Conservation (phyloP, 2,329 filamentous ascomycete genomes). For the Fusarium pseudoanthophilum region DNA sequence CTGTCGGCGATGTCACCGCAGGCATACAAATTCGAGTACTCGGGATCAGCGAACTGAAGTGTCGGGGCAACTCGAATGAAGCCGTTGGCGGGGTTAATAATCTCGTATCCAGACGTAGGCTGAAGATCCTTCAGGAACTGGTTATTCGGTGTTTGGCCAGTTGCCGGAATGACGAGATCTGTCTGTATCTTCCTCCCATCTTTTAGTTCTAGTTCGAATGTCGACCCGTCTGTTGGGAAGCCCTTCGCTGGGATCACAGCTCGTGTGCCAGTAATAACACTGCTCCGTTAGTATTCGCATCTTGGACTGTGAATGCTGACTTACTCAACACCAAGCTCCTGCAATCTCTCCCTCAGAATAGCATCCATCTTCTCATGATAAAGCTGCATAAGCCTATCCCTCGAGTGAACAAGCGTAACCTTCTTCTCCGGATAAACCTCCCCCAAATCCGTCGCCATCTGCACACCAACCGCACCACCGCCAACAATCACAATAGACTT, state of each 20-base stretch:
- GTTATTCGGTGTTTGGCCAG: conserved; percentile 43
- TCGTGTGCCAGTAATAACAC: conserved; percentile 38
- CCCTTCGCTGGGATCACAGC: conserved; percentile 34
- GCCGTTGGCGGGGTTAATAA: conserved; percentile 37
- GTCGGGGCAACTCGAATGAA: conserved; percentile 39
- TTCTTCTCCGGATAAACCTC: conserved; percentile 42
- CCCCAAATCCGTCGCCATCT: conserved; percentile 43
- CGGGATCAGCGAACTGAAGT: conserved; percentile 38
- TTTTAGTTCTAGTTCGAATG: conserved; percentile 36
- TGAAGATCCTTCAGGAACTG: conserved; percentile 35
- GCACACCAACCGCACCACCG: conserved; percentile 41
- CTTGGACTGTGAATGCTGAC: too few species aligned
- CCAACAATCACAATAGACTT: conserved; percentile 41
- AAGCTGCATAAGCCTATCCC: conserved; percentile 40
- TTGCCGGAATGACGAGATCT: conserved; percentile 40
- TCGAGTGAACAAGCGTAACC: conserved; percentile 39
- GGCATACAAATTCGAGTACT: conserved; percentile 39
- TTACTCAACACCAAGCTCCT: conserved; percentile 41
- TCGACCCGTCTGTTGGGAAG: conserved; percentile 35
- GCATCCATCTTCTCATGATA: conserved; percentile 42
- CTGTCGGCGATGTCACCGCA: conserved; percentile 44
- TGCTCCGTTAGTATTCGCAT: not conserved
- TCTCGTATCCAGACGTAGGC: not conserved
- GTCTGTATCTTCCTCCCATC: conserved; percentile 36
- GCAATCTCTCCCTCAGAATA: conserved; percentile 31